phyloP scores from a whole-genome alignment of 805 yeast species.

The Saccharomycopsis fermentans region DNA sequence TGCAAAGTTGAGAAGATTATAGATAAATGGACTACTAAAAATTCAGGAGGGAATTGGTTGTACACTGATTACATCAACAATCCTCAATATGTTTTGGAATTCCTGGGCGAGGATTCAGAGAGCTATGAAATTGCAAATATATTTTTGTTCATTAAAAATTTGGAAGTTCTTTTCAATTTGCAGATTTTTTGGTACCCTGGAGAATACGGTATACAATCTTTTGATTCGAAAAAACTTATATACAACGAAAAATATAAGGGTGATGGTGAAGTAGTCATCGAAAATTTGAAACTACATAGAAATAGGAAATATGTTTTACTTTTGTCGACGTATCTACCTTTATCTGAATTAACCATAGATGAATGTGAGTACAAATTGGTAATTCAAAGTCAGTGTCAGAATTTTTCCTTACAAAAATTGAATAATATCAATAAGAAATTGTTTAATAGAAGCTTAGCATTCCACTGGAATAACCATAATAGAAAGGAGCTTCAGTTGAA shows the following conservation, averaged over 20 bases:
- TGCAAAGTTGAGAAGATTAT: slow-evolving; percentile 20
- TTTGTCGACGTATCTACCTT: slow-evolving; percentile 35
- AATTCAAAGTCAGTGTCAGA: slow-evolving; percentile 5
- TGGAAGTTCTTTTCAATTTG: slow-evolving; percentile 28
- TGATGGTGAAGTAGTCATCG: slow-evolving; percentile 21
- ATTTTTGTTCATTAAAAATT: slow-evolving; percentile 21
- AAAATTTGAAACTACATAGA: slow-evolving; percentile 21
- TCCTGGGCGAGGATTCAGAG: slow-evolving; percentile 21
- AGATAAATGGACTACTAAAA: slow-evolving; percentile 32
- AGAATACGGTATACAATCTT: slow-evolving; percentile 20
- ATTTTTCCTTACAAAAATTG: slow-evolving; percentile 23
- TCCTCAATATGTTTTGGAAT: slow-evolving; percentile 40
- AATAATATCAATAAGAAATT: slow-evolving; percentile 23
- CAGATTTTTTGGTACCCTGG: slow-evolving; percentile 35
- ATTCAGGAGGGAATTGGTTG: slow-evolving; percentile 48
- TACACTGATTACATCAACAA: slow-evolving; percentile 37
- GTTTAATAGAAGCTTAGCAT: slow-evolving; percentile 22
- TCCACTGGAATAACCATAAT: slow-evolving; percentile 33
- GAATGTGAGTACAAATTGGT: slow-evolving; percentile 1
- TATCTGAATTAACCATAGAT: slow-evolving; percentile 4
- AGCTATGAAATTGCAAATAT: slow-evolving; percentile 15
- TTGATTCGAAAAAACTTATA: slow-evolving; percentile 27
- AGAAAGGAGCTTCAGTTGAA: slow-evolving; percentile 29
- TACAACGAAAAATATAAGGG: slow-evolving; percentile 29
- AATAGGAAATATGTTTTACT: slow-evolving; percentile 36